These are phyloP conservation scores for Chamaecrista fasciculata DNA, from an alignment of 306 rosid species.

Conservation along the genomic window DNA sequence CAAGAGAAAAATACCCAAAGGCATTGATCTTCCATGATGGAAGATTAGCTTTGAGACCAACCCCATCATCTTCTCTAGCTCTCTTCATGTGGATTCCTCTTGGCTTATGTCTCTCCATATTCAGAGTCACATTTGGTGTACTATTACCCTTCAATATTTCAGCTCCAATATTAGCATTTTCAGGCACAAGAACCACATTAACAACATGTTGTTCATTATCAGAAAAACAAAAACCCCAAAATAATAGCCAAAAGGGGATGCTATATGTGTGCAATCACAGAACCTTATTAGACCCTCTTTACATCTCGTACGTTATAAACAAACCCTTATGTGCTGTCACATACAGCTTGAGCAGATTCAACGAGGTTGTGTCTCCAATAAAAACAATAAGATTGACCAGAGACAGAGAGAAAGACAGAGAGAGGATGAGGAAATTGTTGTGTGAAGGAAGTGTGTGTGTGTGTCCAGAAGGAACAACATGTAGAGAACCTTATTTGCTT, in stretches of 20 bases:
- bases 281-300: conserved; percentile 74
- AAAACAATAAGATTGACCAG: conserved; percentile 50
- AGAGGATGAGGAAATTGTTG: conserved; percentile 42
- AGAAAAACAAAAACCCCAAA: conserved; percentile 20
- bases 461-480: conserved; percentile 82
- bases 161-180: conserved; percentile 53
- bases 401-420: conserved; percentile 46
- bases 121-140: conserved; percentile 36
- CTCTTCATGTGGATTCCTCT: conserved; percentile 66
- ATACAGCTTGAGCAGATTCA: conserved; percentile 58
- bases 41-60: conserved; percentile 66
- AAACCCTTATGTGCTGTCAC: conserved; percentile 54
- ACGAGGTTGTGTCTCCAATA: conserved; percentile 54
- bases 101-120: conserved; percentile 43
- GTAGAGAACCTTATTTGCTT: conserved; percentile 72
- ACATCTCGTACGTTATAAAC: conserved; percentile 31
- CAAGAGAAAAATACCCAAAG: conserved; percentile 55
- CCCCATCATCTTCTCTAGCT: conserved; percentile 40
- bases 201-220: too few relatives aligned
- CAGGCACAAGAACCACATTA: conserved; percentile 44
- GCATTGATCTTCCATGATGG: conserved; percentile 78
- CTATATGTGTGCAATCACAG: conserved; percentile 73
- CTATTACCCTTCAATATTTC: conserved; percentile 42
- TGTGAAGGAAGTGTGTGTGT: conserved; percentile 53
- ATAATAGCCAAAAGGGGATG: conserved; percentile 29